A percentile compares a stretch with the other conserved stretches of the same genome.
These are phyloP conservation scores for Hypseocharis bilobata DNA, from an alignment of 441 rosid genomes.

Conservation along the genomic window DNA sequence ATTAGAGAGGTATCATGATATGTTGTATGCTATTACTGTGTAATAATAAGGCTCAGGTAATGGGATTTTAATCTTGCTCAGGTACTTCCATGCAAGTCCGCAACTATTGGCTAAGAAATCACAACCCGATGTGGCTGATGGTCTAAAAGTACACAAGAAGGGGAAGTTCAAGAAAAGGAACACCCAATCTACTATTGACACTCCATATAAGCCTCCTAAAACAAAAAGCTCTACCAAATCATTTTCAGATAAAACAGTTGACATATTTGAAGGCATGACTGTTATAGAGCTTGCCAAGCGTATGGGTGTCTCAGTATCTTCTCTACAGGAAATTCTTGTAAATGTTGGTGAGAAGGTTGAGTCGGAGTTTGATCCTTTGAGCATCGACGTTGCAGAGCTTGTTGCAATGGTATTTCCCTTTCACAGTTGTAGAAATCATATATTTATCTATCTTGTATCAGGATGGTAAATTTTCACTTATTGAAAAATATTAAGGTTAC, in stretches of 20 bases:
- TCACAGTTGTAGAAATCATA: background rate
- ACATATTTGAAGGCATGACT: conserved; percentile 81
- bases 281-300: conserved; percentile 67
- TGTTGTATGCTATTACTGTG: too few relatives aligned
- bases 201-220: conserved; percentile 62
- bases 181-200: conserved; percentile 56
- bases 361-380: conserved; percentile 69
- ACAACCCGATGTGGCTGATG: conserved; percentile 30
- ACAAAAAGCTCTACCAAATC: conserved; percentile 39
- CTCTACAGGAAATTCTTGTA: conserved; percentile 59
- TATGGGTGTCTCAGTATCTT: conserved; percentile 45
- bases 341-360: conserved; percentile 68
- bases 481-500: too few relatives aligned
- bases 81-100: conserved; percentile 56
- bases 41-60: conserved; percentile 8
- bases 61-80: conserved; percentile 21
- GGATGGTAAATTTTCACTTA: background rate
- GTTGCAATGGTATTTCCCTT: conserved; percentile 59
- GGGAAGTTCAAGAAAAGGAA: conserved; percentile 59
- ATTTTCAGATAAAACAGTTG: conserved; percentile 48
- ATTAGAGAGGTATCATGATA: too few relatives aligned
- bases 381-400: conserved; percentile 77
- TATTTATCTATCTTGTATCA: background rate
- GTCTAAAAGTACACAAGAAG: conserved; percentile 40
- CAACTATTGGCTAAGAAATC: conserved; percentile 39